Evolutionary conservation across 371 early-diverging fungal species (phyloP), one percentile per base, ranked within the genome.

Genomic region (Funneliformis caledonium): DNA sequence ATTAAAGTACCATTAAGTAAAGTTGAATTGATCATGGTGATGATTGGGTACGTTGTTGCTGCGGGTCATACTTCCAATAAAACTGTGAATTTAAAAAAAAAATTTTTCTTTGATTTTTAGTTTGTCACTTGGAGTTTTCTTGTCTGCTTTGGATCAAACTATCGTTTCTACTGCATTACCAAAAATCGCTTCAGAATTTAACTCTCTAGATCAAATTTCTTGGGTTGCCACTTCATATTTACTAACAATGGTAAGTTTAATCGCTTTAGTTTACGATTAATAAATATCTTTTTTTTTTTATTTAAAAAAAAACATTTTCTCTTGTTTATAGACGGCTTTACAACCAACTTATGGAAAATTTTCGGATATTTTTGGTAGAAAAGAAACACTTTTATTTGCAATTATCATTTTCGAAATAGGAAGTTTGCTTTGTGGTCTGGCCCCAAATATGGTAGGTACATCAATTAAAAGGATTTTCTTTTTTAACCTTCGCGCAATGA

Each of bases 211-310:
- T 42, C 81, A 89, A 26, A 88, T 90, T 22, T 89, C 94, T 0
- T 95, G 94, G 95, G 89, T 95, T 37, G 92, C 90, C 5, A 93
- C 92, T 1, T 85, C 93, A 2, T 94, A 94, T 82, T 84, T 96
- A 86, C 85, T 96, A 72, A 93, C 94, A 42, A 87, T 87, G 14
- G 94, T 94, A 5, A 91, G 92, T 5, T 56, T 56, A 16, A 4
- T 56, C 56, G 19, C 56, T 16, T 56, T 56, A 7, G 4, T 56
- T 56, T 37, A 37, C 37, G 37, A 37, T 37, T 37, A 37, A 37
- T 37, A 37, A n/a, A n/a, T n/a, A n/a, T n/a, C 19, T 52, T 52
- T 12, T 6, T 19, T 19, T 56, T 56, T 19, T 16, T 19, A 8
- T 22, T 0, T 26, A 62, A 16, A 22, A 11, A 62, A 26, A 26